Evolutionary conservation across 2,329 filamentous ascomycete species (phyloP).

Genomic region (Botrytis sinoallii): DNA sequence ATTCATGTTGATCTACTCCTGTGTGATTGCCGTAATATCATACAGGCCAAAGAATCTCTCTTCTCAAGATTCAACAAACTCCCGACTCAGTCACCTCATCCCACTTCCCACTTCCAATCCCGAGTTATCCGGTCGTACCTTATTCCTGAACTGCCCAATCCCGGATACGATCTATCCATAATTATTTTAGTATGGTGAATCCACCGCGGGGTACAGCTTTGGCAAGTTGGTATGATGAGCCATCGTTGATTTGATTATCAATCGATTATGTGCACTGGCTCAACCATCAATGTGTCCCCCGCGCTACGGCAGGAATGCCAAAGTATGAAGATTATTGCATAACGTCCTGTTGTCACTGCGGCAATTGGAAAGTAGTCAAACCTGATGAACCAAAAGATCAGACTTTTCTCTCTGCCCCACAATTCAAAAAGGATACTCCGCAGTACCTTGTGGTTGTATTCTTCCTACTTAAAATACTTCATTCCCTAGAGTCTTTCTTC

Average conservation of each 20-base stretch:
- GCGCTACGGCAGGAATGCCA: neutral
- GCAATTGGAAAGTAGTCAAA: neutral
- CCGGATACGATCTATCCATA: slow-evolving; percentile 12
- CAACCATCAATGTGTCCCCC: neutral
- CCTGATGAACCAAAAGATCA: neutral
- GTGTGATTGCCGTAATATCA: neutral
- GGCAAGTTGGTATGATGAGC: slow-evolving; percentile 1
- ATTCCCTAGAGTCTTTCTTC: neutral
- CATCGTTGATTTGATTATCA: slow-evolving; percentile 11
- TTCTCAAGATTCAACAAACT: neutral
- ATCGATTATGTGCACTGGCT: slow-evolving; percentile 3
- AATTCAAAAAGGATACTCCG: neutral
- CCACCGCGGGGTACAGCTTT: slow-evolving; percentile 12
- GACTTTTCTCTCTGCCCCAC: neutral
- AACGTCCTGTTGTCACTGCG: neutral
- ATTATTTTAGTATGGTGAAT: neutral
- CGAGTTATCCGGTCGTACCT: neutral
- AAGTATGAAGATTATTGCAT: neutral
- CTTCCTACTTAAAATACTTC: neutral
- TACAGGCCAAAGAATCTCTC: neutral
- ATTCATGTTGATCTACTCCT: neutral
- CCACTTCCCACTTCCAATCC: neutral
- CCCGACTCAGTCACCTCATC: neutral
- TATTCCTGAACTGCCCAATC: neutral
- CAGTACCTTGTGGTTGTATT: neutral